phyloP scores from a whole-genome alignment of 441 rosid genomes.

The Croton setiger region DNA sequence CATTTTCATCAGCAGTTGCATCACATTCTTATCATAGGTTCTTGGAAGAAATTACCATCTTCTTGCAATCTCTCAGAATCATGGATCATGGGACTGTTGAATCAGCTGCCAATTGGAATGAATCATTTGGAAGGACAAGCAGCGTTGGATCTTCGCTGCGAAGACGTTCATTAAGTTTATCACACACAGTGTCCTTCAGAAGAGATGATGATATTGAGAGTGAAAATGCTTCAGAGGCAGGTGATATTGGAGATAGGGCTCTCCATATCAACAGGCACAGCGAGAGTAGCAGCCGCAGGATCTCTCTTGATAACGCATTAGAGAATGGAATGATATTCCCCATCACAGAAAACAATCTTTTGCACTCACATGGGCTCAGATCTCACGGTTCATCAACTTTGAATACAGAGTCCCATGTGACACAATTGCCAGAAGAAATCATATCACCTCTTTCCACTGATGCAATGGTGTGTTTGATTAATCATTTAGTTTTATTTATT shows the following conservation, averaged over 20 bases:
- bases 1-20: conserved; percentile 10
- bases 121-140: conserved; percentile 41
- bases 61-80: conserved; percentile 17
- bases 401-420: conserved; percentile 27
- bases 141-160: conserved; percentile 47
- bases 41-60: conserved; percentile 4
- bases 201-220: conserved; percentile 46
- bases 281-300: conserved; percentile 39
- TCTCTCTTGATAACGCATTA: conserved; percentile 37
- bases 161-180: conserved; percentile 39
- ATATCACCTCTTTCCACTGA: conserved; percentile 47
- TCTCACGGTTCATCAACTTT: conserved; percentile 28
- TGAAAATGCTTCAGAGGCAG: conserved; percentile 79
- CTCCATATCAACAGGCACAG: conserved; percentile 49
- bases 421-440: conserved; percentile 41
- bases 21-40: conserved; percentile 1
- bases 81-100: conserved; percentile 45
- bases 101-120: conserved; percentile 26
- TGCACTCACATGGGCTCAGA: conserved; percentile 22
- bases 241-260: conserved; percentile 83
- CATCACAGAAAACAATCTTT: conserved; percentile 24
- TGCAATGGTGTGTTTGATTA: conserved; percentile 33
- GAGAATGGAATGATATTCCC: conserved; percentile 42
- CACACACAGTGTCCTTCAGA: conserved; percentile 27
- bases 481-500: neutral